Conservation (phyloP, 2,329 filamentous ascomycete species). For the Coniochaeta prunicola region DNA sequence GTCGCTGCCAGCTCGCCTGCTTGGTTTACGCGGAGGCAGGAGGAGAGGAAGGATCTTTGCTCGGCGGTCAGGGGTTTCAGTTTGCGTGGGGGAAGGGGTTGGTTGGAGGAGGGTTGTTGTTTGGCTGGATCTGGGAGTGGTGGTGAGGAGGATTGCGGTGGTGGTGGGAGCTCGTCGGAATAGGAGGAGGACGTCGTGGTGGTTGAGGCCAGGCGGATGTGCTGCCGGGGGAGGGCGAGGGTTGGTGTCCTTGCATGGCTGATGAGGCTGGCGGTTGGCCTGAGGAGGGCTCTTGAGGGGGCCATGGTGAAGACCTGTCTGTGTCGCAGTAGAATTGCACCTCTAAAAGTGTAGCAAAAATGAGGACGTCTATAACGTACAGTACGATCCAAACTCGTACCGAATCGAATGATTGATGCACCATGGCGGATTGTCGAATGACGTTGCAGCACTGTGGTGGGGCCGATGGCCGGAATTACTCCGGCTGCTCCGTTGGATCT, state of each 20-base stretch:
- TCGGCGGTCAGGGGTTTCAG: slow-evolving; percentile 57
- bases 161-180: not conserved
- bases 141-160: not conserved
- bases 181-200: not conserved
- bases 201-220: slow-evolving; percentile 7
- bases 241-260: not conserved
- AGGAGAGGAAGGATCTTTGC: slow-evolving; percentile 55
- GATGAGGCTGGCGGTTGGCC: not conserved
- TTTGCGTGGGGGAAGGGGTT: slow-evolving; percentile 21
- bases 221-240: not conserved
- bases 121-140: slow-evolving; percentile 1
- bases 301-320: not conserved
- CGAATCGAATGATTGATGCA: not conserved
- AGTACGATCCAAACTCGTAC: no score
- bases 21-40: slow-evolving; percentile 80
- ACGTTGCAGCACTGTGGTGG: not conserved
- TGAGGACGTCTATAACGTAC: not conserved
- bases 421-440: not conserved
- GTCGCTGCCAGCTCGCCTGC: slow-evolving; percentile 95
- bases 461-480: not conserved
- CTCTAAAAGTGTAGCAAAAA: not conserved
- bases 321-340: not conserved
- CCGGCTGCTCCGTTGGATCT: not conserved
- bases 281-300: slow-evolving; percentile 1
- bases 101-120: slow-evolving; percentile 6